Evolutionary conservation across 192 early-diverging fungal species (phyloP), one percentile per base, ranked within the genome.

Genomic region (Anaeromyces robustus): DNA sequence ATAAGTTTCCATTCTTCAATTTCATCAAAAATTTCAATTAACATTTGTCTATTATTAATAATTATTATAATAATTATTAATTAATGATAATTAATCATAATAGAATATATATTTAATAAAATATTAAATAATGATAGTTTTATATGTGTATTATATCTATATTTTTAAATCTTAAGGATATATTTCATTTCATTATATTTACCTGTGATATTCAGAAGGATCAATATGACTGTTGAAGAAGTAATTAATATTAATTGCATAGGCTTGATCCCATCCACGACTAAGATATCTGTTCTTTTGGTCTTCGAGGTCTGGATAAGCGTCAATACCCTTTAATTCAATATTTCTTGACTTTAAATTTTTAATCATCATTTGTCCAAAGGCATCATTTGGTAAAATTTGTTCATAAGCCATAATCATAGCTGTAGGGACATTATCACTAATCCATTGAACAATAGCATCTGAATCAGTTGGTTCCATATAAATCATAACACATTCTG

Each of bases 401-500:
- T 96, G 96, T 81, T 99, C 97, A 84, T 97, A 99, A 6, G 93
- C 87, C 19, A 95, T 81, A 81, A 97, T 93, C 22, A 92, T 37
- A 11, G 91, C 84, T 22, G 86, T 81, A 1, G 80, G 77, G 39
- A 92, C 81, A 29, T 86, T 78, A n/a, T 82, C 81, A 0, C 89
- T 90, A 68, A 92, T 87, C 94, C 93, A 95, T 77, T 90, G 82
- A 7, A 99, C 78, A 41, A 99, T 92, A 6, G 68, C 68, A 68
- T 93, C 88, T 0, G 94, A 91, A 78, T 89, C 85, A 14, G 79
- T 26, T 2, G 95, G 89, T 37, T 91, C 88, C 30, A 98, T 83
- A 85, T 99, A 99, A 12, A 99, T 92, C 39, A 98, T 86, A 28
- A 97, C 95, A 77, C 96, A 97, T 85, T 99, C 97, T 80, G 96